phyloP scores from a whole-genome alignment of 306 rosid species.

The Hylodesmum podocarpum region DNA sequence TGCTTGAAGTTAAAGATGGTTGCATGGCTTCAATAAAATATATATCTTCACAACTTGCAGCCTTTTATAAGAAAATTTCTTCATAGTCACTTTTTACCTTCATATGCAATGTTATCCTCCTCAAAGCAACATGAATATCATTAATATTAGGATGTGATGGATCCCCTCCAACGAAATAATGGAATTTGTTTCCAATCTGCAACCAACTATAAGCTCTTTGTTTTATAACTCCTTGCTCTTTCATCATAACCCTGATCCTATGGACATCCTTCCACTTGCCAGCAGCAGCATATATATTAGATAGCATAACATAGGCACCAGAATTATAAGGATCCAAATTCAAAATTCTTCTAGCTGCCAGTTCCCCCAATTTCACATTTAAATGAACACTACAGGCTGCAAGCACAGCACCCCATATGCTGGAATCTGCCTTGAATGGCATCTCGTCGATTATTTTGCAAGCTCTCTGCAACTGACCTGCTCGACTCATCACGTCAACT shows the following conservation, averaged over 20 bases:
- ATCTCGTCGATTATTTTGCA: slow-evolving; percentile 35
- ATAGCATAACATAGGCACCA: slow-evolving; percentile 48
- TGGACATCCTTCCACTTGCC: slow-evolving; percentile 51
- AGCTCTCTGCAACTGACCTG: slow-evolving; percentile 50
- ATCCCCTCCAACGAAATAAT: slow-evolving; percentile 46
- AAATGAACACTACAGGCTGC: slow-evolving; percentile 43
- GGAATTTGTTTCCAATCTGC: slow-evolving; percentile 46
- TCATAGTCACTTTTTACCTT: slow-evolving; percentile 19
- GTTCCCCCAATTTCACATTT: slow-evolving; percentile 44
- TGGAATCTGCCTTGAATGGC: slow-evolving; percentile 42
- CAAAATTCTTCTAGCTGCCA: slow-evolving; percentile 39
- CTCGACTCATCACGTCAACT: slow-evolving; percentile 42
- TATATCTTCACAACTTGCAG: background rate
- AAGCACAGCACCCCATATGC: slow-evolving; percentile 50
- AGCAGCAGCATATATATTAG: slow-evolving; percentile 50
- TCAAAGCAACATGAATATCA: slow-evolving; percentile 35
- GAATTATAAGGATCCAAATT: slow-evolving; percentile 42
- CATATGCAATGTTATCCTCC: slow-evolving; percentile 41
- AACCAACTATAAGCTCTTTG: slow-evolving; percentile 46
- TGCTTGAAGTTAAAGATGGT: background rate
- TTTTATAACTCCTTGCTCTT: slow-evolving; percentile 45
- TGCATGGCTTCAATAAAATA: background rate
- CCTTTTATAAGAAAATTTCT: slow-evolving; percentile 14
- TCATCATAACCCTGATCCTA: slow-evolving; percentile 46
- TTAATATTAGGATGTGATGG: slow-evolving; percentile 40